Conservation (phyloP, 495 filamentous ascomycete species). For the Glarea lozoyensis region DNA sequence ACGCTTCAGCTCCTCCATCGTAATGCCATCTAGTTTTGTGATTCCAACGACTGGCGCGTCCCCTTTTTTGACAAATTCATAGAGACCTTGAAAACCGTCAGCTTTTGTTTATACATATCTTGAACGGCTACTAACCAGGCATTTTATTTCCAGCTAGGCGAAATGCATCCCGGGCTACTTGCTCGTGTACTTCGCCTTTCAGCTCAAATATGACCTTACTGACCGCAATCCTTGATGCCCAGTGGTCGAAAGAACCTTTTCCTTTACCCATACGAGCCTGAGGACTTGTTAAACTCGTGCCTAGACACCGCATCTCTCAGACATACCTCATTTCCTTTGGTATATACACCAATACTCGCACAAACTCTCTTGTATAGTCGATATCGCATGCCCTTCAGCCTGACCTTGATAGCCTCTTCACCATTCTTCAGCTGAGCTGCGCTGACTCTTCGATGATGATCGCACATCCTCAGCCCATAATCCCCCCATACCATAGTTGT, state of each 20-base stretch:
- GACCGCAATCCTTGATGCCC: slow-evolving; percentile 80
- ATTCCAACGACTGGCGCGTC: slow-evolving; percentile 85
- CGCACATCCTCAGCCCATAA: slow-evolving; percentile 86
- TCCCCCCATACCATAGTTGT: slow-evolving; percentile 96
- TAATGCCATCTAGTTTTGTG: slow-evolving; percentile 83
- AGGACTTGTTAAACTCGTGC: background rate
- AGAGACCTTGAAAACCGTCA: slow-evolving; percentile 64
- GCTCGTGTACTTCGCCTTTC: slow-evolving; percentile 85
- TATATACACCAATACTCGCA: slow-evolving; percentile 90
- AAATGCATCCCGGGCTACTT: slow-evolving; percentile 89
- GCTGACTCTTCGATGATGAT: slow-evolving; percentile 86
- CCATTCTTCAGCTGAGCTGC: slow-evolving; percentile 80
- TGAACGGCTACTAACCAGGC: slow-evolving; percentile 57
- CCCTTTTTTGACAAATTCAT: slow-evolving; percentile 90
- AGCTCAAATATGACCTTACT: slow-evolving; percentile 88
- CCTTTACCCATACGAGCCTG: slow-evolving; percentile 94
- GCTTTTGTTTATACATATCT: no score
- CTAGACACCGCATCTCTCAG: background rate
- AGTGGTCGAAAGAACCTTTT: slow-evolving; percentile 95
- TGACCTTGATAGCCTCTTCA: slow-evolving; percentile 83
- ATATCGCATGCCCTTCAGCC: slow-evolving; percentile 87
- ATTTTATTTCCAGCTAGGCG: slow-evolving; percentile 90
- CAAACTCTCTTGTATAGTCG: slow-evolving; percentile 81
- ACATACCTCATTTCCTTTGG: slow-evolving; percentile 83
- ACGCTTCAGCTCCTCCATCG: slow-evolving; percentile 67